These are phyloP conservation scores for Colletotrichum noveboracense DNA, from an alignment of 2,329 filamentous ascomycete species.

Conservation along the genomic window DNA sequence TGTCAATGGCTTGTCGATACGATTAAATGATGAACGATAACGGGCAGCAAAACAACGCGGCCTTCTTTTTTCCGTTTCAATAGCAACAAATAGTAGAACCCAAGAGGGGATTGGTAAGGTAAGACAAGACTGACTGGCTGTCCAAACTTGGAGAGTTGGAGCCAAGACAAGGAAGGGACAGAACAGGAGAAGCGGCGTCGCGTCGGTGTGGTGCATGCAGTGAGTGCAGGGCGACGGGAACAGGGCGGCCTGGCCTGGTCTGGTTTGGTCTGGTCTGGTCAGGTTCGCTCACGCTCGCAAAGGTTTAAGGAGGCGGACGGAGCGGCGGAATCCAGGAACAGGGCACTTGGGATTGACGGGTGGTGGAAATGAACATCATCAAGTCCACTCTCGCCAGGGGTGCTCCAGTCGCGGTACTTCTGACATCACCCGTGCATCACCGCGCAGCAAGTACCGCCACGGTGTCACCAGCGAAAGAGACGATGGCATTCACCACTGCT, in stretches of 20 bases:
- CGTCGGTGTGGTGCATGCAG: not conserved
- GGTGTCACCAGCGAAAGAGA: not conserved
- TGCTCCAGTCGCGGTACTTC: not conserved
- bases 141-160: not conserved
- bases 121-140: not conserved
- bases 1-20: not conserved
- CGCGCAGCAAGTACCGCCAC: not conserved
- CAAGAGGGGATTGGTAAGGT: slow-evolving; percentile 1
- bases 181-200: not conserved
- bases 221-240: not conserved
- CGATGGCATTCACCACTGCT: slow-evolving; percentile 1
- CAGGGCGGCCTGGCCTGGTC: not conserved
- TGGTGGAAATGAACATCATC: slow-evolving; percentile 20
- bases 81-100: not conserved
- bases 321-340: slow-evolving; percentile 18
- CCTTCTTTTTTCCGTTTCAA: not conserved
- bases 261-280: not conserved
- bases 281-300: not conserved
- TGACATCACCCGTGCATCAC: not conserved
- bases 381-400: not conserved
- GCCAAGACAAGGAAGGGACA: not conserved
- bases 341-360: slow-evolving; percentile 9
- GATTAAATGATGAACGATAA: not conserved
- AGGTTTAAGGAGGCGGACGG: not conserved
- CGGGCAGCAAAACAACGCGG: not conserved